Base-by-base conservation (phyloP, 345 rosid genomes). In the Nasturtium officinale region DNA sequence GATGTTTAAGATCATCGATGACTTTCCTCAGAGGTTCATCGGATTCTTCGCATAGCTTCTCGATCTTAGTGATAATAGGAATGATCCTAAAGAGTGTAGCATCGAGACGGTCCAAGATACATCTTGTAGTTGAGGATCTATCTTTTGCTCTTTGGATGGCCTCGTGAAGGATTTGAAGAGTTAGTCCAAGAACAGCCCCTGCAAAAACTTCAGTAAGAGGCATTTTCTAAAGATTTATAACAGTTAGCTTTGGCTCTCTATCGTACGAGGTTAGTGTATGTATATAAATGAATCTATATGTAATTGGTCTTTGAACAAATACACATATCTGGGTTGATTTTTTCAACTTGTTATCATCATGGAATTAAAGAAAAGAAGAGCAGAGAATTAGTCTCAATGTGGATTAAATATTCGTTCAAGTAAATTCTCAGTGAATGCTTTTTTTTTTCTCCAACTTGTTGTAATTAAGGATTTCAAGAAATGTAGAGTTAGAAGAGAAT, bases 181-280 rank as follows among this genome's bases (percentile, higher is more conserved):
- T 9, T 30, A 42, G 29, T 57, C 56, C 56, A 30, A 69, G 73
- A 17, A 54, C 55, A 28, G 73, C 65, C 17, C 65, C 73, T 4
- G 33, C 43, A 3, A 69, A 2, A 43, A 57, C 1, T 21, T 69
- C 65, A 28, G 0, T 1, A 20, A 48, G 13, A 48, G 25, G 26
- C 53, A 48, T 48, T 18, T 48, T 48, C 17, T 18, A 18, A 21
- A 17, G 13, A 48, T 8, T 20, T 26, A 17, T 45, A 3, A 1
- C 18, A 6, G 16, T 45, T 45, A 37, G 13, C 23, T 48, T 48
- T 48, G 23, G 15, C 54, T 20, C 26, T 10, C 42, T 4, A 37
- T 18, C 10, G 15, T 15, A 11, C 26, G 15, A 20, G 7, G 28
- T 20, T 48, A 20, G 11, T 18, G 8, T 20, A 18, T 18, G 53